Conservation (phyloP, 306 rosid species). For the Prinsepia uniflora region DNA sequence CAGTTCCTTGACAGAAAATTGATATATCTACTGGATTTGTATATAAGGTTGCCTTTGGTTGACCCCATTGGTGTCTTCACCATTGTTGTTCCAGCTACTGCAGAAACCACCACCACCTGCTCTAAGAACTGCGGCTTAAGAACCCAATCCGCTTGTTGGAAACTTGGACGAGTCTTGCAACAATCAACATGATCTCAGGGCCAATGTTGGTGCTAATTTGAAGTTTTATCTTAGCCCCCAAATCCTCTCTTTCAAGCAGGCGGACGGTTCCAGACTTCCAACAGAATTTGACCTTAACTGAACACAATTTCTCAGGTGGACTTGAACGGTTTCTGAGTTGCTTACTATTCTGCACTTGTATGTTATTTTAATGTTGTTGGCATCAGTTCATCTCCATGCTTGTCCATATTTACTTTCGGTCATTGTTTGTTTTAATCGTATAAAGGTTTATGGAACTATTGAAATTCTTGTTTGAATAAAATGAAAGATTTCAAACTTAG, state of each 20-base stretch:
- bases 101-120: conserved; percentile 17
- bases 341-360: conserved; percentile 7
- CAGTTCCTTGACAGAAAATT: conserved; percentile 21
- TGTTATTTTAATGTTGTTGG: neutral
- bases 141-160: conserved; percentile 23
- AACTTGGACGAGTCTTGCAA: neutral
- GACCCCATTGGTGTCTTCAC: conserved; percentile 38
- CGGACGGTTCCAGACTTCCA: neutral
- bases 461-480: neutral
- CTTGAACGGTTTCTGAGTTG: neutral
- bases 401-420: neutral
- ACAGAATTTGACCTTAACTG: neutral
- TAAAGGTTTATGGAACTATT: neutral
- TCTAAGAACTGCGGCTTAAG: conserved; percentile 24
- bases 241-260: neutral
- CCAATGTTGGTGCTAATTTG: neutral
- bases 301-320: too few relatives aligned
- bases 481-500: neutral
- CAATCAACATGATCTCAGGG: neutral
- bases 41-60: conserved; percentile 27
- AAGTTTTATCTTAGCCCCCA: neutral
- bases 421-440: neutral
- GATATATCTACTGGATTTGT: conserved; percentile 28
- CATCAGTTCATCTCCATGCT: neutral
- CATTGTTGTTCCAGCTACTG: conserved; percentile 39